These are phyloP conservation scores for Phaeophleospora eucalypticola DNA, from an alignment of 2,329 filamentous ascomycete species.

Conservation along the genomic window DNA sequence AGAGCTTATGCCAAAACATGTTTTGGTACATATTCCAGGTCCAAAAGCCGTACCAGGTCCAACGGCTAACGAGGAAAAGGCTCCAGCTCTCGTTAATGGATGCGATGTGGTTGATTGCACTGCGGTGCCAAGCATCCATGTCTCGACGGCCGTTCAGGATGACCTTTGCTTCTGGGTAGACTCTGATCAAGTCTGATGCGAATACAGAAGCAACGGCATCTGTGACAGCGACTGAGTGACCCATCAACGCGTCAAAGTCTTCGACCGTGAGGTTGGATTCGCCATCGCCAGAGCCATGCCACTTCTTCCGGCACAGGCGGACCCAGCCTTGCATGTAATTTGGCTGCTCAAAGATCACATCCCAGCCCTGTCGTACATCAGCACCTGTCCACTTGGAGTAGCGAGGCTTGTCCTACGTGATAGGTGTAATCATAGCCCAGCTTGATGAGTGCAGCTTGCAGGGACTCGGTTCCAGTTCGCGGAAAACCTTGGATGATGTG, in stretches of 20 bases:
- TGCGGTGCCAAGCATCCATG: slow-evolving; percentile 24
- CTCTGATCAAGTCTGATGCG: slow-evolving; percentile 22
- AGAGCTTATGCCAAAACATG: slow-evolving; percentile 1
- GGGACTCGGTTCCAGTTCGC: slow-evolving; percentile 25
- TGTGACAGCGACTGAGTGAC: slow-evolving; percentile 7
- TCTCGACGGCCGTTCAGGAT: slow-evolving; percentile 21
- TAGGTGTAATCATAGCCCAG: slow-evolving; percentile 22
- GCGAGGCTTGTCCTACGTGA: no score
- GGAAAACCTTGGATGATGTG: no score
- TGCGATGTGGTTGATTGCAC: no score
- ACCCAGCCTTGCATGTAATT: slow-evolving; percentile 8
- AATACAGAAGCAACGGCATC: slow-evolving; percentile 20
- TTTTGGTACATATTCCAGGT: background rate
- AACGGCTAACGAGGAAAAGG: no score
- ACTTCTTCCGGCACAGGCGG: slow-evolving; percentile 4
- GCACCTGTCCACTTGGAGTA: no score
- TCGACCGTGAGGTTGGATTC: slow-evolving; percentile 6
- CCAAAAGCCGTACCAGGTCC: slow-evolving; percentile 2
- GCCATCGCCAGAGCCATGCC: background rate
- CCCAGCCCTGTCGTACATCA: slow-evolving; percentile 4
- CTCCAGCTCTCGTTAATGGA: no score
- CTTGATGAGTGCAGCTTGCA: slow-evolving; percentile 17
- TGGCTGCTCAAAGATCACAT: slow-evolving; percentile 4
- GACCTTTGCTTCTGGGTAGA: slow-evolving; percentile 26
- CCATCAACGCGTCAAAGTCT: slow-evolving; percentile 6